A percentile compares a stretch with the other conserved stretches of the same genome.
These are phyloP conservation scores for Westerdykella sp. DNA, from an alignment of 2,329 filamentous ascomycete genomes.

Conservation along the genomic window DNA sequence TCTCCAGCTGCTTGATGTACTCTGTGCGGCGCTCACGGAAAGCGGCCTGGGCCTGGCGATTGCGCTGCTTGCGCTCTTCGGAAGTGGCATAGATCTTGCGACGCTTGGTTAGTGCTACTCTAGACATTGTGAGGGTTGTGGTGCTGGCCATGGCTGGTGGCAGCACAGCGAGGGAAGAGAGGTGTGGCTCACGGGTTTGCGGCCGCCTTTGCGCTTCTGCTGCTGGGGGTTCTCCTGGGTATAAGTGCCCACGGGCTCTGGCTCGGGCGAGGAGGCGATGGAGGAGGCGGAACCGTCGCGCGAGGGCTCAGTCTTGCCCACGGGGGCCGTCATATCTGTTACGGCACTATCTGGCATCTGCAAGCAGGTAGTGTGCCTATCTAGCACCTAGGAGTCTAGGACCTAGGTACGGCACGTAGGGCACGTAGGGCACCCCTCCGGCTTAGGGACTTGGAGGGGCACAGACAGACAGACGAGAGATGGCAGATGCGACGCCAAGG, in stretches of 20 bases:
- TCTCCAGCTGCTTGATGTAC: constrained; percentile 98
- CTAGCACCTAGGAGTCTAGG: too few species aligned
- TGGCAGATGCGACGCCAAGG: constrained; percentile 28
- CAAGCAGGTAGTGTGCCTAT: constrained; percentile 15
- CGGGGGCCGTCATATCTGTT: constrained; percentile 41
- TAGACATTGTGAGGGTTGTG: constrained; percentile 26
- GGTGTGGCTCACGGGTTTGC: constrained; percentile 73
- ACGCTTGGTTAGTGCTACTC: constrained; percentile 36
- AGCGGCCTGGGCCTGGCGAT: constrained; percentile 92
- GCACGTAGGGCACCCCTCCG: constrained; percentile 40
- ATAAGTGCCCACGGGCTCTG: constrained; percentile 20
- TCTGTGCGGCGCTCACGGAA: constrained; percentile 95
- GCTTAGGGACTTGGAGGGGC: constrained; percentile 28
- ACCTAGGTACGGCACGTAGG: too few species aligned
- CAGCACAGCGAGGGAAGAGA: not conserved
- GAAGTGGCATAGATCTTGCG: constrained; percentile 94
- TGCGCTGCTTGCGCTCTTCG: constrained; percentile 95
- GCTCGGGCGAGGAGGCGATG: constrained; percentile 44
- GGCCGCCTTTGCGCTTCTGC: constrained; percentile 93
- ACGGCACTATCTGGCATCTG: constrained; percentile 47
- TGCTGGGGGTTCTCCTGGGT: constrained; percentile 32
- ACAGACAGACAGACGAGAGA: constrained; percentile 9
- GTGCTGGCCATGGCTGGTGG: constrained; percentile 15
- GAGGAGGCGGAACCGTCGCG: constrained; percentile 45
- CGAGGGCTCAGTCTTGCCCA: constrained; percentile 42